Evolutionary conservation across 345 rosid species (phyloP), one percentile per base, ranked within the genome.

Genomic region (Eucalyptus erythrocorys): DNA sequence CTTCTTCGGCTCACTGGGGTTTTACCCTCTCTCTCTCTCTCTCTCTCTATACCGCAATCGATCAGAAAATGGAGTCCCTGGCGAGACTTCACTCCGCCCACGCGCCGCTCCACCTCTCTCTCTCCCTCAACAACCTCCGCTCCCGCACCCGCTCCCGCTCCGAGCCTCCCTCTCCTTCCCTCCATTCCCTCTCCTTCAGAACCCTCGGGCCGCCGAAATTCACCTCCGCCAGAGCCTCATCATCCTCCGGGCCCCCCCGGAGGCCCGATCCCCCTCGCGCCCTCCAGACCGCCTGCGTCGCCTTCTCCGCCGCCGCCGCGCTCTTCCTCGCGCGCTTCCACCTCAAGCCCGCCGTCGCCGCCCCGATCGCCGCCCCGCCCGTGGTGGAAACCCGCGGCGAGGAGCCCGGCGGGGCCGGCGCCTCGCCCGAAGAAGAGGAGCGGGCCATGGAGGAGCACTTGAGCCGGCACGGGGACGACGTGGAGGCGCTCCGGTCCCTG

Each of bases 241-340:
- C 94, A 34, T 92, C 94, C 42, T 43, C 86, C 92, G 89, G 81
- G 86, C 85, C 27, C 88, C 91, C 21, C 90, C 87, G 51, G 91
- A 90, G 14, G 48, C 91, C 88, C 71, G 47, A 21, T 4, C 59
- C 61, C 24, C 3, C 51, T 13, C 93, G 34, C 6, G 37, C 89
- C 86, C 89, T 97, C 53, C 95, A 91, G 91, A 87, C 96, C 87
- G 88, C 96, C 59, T 93, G 92, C 94, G 87, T 96, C 91, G 88
- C 95, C 88, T 37, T 95, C 61, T 88, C 93, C 37, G 93, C 96
- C 10, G 94, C 98, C 4, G 96, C 97, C 53, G 96, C 96, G 1
- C 86, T 97, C 13, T 88, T 95, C 93, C 87, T 95, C 87, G 86
- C 88, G 61, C 94, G 94, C 32, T 91, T 94, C 90, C 93, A 93